Base-by-base conservation (phyloP, 2,329 filamentous ascomycete genomes). In the Aureobasidium subglaciale region DNA sequence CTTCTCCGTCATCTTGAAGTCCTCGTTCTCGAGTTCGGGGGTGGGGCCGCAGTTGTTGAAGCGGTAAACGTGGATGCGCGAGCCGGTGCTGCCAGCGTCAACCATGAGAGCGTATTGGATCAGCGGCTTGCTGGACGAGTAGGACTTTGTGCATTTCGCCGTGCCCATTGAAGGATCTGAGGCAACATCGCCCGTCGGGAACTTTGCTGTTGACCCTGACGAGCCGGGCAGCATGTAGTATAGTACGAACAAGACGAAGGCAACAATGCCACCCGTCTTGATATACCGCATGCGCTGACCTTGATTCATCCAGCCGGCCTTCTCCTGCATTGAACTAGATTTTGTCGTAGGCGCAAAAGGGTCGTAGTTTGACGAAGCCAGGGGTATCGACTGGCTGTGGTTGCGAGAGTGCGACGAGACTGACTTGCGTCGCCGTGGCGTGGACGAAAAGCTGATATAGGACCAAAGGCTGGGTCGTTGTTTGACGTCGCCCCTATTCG, bases 61-160 rank as follows among this genome's bases (percentile, higher is more conserved):
- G 69, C 90, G 88, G 80, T 96, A 99, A 58, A 97, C 90, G 76
- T 99, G 95, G 69, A 99, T 96, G 64, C 93, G 87, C 59, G 93
- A 97, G 59, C 93, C 93, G 55, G 93, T 97, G 77, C 91, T 97
- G 64, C 93, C 93, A 45, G 93, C 93, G 73, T 99, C 93, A 67
- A 99, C 89, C 93, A 99, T 99, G 67, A 97, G 82, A 59, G 93
- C 95, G 75, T 97, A 99, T 70, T 99, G 93, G 59, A 96, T 86
- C 62, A 99, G 83, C 48, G 93, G 92, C 76, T 96, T 97, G 62
- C 90, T 86, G 66, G 87, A 84, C 64, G 90, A 89, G 74, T 81
- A 85, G 38, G 93, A 90, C 68, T 85, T 88, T 58, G 84, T 84
- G 79, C 93, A 99, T 74, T 83, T 87, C 40, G 81, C 78, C 61